Evolutionary conservation across 305 asterid species (phyloP).

Genomic region (Striga hermonthica): DNA sequence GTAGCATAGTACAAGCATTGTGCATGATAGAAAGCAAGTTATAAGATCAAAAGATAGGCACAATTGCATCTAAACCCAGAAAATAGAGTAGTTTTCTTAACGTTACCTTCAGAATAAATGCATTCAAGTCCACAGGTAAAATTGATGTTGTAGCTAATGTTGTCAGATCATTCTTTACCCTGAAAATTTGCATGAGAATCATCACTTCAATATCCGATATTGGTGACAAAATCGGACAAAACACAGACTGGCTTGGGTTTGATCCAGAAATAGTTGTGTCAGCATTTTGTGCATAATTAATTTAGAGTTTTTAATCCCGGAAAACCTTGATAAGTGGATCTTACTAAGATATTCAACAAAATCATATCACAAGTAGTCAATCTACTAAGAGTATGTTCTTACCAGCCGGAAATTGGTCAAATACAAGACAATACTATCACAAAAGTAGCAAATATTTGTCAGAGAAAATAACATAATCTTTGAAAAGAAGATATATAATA

Average conservation of each 20-base stretch:
- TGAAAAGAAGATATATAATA: too few relatives aligned
- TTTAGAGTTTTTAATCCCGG: background rate
- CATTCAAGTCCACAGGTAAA: conserved; percentile 86
- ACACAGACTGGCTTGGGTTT: too few relatives aligned
- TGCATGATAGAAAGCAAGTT: background rate
- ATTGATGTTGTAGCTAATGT: conserved; percentile 66
- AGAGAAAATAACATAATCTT: background rate
- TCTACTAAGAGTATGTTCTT: too few relatives aligned
- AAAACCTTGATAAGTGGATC: background rate
- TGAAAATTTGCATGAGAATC: conserved; percentile 24
- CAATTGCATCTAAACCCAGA: too few relatives aligned
- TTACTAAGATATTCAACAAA: background rate
- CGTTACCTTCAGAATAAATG: conserved; percentile 67
- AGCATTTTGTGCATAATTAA: too few relatives aligned
- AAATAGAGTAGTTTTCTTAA: conserved; percentile 4
- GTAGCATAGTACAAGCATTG: background rate
- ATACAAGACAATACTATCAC: background rate
- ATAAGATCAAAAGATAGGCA: background rate
- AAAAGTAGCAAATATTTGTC: background rate
- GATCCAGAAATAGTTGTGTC: too few relatives aligned
- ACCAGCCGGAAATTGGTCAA: background rate
- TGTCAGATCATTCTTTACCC: conserved; percentile 67
- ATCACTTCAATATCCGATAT: too few relatives aligned
- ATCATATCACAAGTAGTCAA: background rate
- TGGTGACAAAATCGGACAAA: too few relatives aligned